Percentiles rank a stretch among this genome's conserved stretches.
These are phyloP conservation scores for Bombardia bombarda DNA, from an alignment of 495 filamentous ascomycete species.

Conservation along the genomic window DNA sequence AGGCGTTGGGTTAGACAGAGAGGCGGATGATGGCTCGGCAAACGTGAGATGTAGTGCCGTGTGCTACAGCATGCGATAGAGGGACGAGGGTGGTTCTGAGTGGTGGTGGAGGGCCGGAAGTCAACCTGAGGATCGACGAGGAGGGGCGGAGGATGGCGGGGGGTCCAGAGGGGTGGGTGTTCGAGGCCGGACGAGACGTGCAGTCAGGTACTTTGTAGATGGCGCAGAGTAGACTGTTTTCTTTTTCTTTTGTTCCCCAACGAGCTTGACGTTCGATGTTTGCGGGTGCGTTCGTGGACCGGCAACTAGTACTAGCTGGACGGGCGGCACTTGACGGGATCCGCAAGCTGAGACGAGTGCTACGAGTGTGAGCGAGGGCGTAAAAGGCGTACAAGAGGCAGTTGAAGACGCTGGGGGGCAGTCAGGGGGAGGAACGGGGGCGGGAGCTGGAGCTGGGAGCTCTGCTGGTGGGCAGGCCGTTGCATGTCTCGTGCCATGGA, in stretches of 20 bases:
- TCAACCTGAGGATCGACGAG: constrained; percentile 1
- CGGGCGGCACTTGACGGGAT: background rate
- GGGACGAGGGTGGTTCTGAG: background rate
- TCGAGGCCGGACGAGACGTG: too few relatives aligned
- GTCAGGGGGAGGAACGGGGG: constrained; percentile 1
- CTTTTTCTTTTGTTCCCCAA: background rate
- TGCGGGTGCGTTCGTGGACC: background rate
- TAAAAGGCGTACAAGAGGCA: constrained; percentile 13
- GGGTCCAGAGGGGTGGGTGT: too few relatives aligned
- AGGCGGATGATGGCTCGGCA: too few relatives aligned
- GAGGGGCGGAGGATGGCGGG: background rate
- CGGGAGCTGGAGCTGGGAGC: constrained; percentile 14
- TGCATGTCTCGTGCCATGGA: constrained; percentile 37
- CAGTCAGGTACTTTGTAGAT: too few relatives aligned
- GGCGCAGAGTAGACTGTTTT: constrained; percentile 4
- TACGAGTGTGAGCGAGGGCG: constrained; percentile 13
- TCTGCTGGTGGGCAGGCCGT: constrained; percentile 32
- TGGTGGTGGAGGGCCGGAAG: background rate
- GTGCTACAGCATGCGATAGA: background rate
- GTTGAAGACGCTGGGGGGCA: constrained; percentile 12
- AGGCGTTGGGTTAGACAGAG: too few relatives aligned
- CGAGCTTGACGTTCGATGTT: background rate
- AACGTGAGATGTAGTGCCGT: background rate
- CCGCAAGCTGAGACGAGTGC: background rate
- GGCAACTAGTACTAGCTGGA: constrained; percentile 1